A percentile compares a stretch with the other conserved stretches of the same genome.
Evolutionary conservation across 805 yeast genomes (phyloP).

Genomic region (Metschnikowia cubensis): DNA sequence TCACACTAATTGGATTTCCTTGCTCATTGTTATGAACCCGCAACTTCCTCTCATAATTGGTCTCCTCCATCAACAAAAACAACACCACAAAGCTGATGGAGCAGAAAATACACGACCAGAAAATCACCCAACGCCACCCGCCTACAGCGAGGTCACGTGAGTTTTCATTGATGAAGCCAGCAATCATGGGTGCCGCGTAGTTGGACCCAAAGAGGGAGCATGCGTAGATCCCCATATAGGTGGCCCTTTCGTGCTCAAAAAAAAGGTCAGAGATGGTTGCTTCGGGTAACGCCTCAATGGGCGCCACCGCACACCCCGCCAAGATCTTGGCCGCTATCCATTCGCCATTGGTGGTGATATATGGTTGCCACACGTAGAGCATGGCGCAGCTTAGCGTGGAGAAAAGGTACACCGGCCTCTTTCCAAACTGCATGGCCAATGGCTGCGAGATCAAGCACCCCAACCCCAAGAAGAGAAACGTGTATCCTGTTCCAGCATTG

Average conservation of each 20-base stretch:
- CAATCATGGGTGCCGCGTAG: slow-evolving; percentile 16
- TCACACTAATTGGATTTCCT: slow-evolving; percentile 10
- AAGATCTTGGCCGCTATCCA: slow-evolving; percentile 17
- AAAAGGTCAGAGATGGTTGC: slow-evolving; percentile 47
- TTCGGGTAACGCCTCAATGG: slow-evolving; percentile 48
- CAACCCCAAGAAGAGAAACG: slow-evolving; percentile 19
- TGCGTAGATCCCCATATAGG: slow-evolving; percentile 17
- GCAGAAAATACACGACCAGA: slow-evolving; percentile 14
- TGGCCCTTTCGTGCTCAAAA: slow-evolving; percentile 44
- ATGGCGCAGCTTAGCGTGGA: slow-evolving; percentile 36
- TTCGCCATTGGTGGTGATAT: slow-evolving; percentile 26
- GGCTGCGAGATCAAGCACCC: slow-evolving; percentile 53
- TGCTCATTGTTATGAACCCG: slow-evolving; percentile 7
- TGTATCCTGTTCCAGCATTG: slow-evolving; percentile 17
- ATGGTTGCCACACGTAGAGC: slow-evolving; percentile 42
- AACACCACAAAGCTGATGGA: slow-evolving; percentile 9
- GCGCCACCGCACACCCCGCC: slow-evolving; percentile 30
- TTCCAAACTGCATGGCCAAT: slow-evolving; percentile 46
- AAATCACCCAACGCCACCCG: slow-evolving; percentile 18
- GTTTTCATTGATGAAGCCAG: slow-evolving; percentile 19
- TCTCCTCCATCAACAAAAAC: slow-evolving; percentile 17
- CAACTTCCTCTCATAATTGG: slow-evolving; percentile 14
- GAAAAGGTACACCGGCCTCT: slow-evolving; percentile 42
- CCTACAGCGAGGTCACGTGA: slow-evolving; percentile 6
- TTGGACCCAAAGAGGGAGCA: slow-evolving; percentile 24